Evolutionary conservation across 768 basidiomycete species (phyloP), one percentile per base, ranked within the genome.

Genomic region (Pleurotus sapidus): DNA sequence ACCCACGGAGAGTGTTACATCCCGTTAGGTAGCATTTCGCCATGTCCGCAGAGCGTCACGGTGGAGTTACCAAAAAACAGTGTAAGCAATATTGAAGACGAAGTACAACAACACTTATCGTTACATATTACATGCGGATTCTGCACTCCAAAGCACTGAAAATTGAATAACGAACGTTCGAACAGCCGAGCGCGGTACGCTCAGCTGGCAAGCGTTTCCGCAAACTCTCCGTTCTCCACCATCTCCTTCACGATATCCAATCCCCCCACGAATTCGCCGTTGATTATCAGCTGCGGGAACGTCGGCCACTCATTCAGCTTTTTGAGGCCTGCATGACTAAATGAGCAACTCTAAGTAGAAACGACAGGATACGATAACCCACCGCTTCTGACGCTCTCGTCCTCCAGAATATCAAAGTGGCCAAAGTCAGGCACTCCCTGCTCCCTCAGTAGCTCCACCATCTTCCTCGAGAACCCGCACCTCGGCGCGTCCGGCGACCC

Each of bases 181-280:
- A 34, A 50, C n/a, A n/a, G 5, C 15, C 15, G 24, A 37, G n/a
- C 17, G 14, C 2, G 27, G 14, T 18, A 23, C 11, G 17, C 15
- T 42, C 39, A 40, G 12, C 38, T 18, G 2, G 58, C 65, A 39
- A 77, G 49, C 15, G 71, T 57, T 49, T 89, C 84, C 54, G 76
- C 68, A 57, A 95, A 81, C 72, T 97, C 95, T 18, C 88, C 93
- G 58, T 67, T 87, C 30, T 88, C 83, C 12, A 82, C 83, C 90
- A 95, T 90, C 74, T 98, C 96, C 69, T 85, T 83, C 20, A 95
- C 83, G 51, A 98, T 87, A 68, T 99, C 96, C 51, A 98, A 72
- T 3, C 96, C 96, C n/a, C 96, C 96, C 14, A 97, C 86, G 15
- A 99, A 80, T 69, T 98, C 93, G 18, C 97, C 95, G 2, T 91